Evolutionary conservation across 2,329 filamentous ascomycete genomes (phyloP).

Genomic region (Beauveria caledonica): DNA sequence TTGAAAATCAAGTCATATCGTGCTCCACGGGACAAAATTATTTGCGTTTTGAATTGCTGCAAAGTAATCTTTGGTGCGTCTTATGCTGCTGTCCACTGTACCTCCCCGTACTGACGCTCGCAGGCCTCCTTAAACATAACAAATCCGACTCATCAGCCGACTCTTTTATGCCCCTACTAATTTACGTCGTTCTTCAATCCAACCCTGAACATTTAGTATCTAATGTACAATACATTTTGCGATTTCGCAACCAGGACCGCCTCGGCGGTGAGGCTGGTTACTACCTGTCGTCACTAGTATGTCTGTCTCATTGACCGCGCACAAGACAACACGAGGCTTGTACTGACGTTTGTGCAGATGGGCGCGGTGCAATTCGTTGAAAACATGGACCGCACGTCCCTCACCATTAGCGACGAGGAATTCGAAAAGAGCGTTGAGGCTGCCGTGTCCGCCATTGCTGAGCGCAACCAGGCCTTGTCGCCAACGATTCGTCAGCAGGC

Average conservation of each 20-base stretch:
- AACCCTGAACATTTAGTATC: slow-evolving; percentile 94
- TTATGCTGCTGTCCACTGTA: rapidly evolving
- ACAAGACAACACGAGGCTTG: no score
- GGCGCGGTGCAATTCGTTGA: slow-evolving; percentile 96
- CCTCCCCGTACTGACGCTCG: slow-evolving; percentile 13
- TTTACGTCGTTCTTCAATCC: slow-evolving; percentile 89
- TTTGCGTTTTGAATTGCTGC: slow-evolving; percentile 96
- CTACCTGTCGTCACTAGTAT: slow-evolving; percentile 85
- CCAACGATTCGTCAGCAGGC: slow-evolving; percentile 32
- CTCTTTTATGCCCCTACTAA: slow-evolving; percentile 88
- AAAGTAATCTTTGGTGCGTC: slow-evolving; percentile 90
- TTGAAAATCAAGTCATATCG: slow-evolving; percentile 95
- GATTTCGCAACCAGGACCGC: slow-evolving; percentile 96
- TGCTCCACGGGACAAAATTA: slow-evolving; percentile 96
- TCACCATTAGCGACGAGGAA: slow-evolving; percentile 90
- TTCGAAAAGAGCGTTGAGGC: slow-evolving; percentile 96
- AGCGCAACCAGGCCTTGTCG: slow-evolving; percentile 62
- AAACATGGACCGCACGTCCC: slow-evolving; percentile 83
- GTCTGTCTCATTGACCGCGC: slow-evolving; percentile 24
- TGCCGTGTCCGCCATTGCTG: slow-evolving; percentile 89
- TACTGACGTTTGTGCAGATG: slow-evolving; percentile 44
- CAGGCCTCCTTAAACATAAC: slow-evolving; percentile 79
- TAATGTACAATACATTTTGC: slow-evolving; percentile 95
- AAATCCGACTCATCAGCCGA: slow-evolving; percentile 94
- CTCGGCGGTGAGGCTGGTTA: slow-evolving; percentile 96